Conservation (phyloP, 2,329 filamentous ascomycete genomes). For the Trichoderma cornu-damae region DNA sequence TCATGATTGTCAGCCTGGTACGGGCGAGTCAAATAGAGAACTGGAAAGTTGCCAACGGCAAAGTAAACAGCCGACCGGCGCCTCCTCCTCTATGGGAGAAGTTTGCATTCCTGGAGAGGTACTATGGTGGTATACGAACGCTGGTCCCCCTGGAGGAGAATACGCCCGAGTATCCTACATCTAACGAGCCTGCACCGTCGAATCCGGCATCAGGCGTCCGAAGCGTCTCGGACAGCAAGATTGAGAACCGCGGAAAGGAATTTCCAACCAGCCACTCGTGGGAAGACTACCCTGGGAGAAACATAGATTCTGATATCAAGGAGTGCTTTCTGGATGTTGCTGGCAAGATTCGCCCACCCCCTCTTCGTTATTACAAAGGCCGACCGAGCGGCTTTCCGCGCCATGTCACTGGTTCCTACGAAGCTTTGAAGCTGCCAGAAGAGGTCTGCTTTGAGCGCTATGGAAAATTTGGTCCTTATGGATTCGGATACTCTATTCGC, state of each 20-base stretch:
- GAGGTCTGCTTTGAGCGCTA: slow-evolving; percentile 92
- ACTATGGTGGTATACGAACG: slow-evolving; percentile 80
- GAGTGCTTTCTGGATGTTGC: slow-evolving; percentile 75
- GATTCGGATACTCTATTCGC: slow-evolving; percentile 74
- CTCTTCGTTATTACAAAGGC: slow-evolving; percentile 68
- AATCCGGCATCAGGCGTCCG: slow-evolving; percentile 15
- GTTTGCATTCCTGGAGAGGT: slow-evolving; percentile 79
- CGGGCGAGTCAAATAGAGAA: slow-evolving; percentile 69
- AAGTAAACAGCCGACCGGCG: slow-evolving; percentile 41
- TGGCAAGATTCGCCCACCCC: slow-evolving; percentile 60
- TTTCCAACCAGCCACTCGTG: slow-evolving; percentile 32
- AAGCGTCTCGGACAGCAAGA: slow-evolving; percentile 13
- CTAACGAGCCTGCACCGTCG: slow-evolving; percentile 47
- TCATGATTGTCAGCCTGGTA: slow-evolving; percentile 73
- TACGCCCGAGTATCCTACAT: slow-evolving; percentile 72
- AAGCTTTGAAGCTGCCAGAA: slow-evolving; percentile 69
- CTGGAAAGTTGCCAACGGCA: slow-evolving; percentile 52
- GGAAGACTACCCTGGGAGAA: slow-evolving; percentile 32
- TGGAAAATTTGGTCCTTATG: slow-evolving; percentile 83
- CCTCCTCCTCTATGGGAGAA: slow-evolving; percentile 73
- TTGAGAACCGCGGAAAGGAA: slow-evolving; percentile 20
- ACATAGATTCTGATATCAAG: slow-evolving; percentile 49
- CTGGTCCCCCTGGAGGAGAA: slow-evolving; percentile 63
- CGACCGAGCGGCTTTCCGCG: slow-evolving; percentile 80
- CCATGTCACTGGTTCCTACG: slow-evolving; percentile 79